Percentiles rank a stretch among this genome's conserved stretches.
Conservation (phyloP, 495 filamentous ascomycete species). For the Polyplosphaeria fusca region DNA sequence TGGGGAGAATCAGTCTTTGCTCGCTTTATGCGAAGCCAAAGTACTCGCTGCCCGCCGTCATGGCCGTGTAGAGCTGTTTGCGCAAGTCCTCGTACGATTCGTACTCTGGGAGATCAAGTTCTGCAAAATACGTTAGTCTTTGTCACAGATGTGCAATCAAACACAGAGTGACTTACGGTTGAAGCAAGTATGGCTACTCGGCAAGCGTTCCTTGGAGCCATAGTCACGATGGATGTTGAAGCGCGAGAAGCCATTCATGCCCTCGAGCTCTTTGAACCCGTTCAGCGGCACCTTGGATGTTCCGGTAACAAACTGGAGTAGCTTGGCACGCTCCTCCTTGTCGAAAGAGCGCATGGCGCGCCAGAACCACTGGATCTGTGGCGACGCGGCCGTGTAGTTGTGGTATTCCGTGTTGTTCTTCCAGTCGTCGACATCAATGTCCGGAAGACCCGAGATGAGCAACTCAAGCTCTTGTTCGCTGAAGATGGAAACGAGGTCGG, state of each 20-base stretch:
- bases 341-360: conserved; percentile 95
- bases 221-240: conserved; percentile 99
- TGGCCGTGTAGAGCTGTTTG: conserved; percentile 83
- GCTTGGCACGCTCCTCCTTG: conserved; percentile 96
- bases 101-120: conserved; percentile 98
- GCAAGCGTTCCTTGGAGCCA: conserved; percentile 93
- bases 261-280: conserved; percentile 97
- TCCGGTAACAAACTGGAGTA: conserved; percentile 97
- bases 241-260: conserved; percentile 96
- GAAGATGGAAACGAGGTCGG: conserved; percentile 94
- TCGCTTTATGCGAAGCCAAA: conserved; percentile 95
- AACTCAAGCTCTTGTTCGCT: conserved; percentile 97
- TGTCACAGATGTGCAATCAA: conserved; percentile 34
- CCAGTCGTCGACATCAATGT: conserved; percentile 98
- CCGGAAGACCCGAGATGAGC: conserved; percentile 92
- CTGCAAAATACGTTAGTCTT: conserved; percentile 47
- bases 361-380: conserved; percentile 99
- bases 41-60: conserved; percentile 94
- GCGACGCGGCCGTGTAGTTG: conserved; percentile 90
- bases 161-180: conserved; percentile 72
- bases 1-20: too few relatives aligned
- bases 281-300: conserved; percentile 98
- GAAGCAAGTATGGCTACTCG: conserved; percentile 97
- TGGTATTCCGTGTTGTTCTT: conserved; percentile 98
- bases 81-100: conserved; percentile 91